Conservation (phyloP, 805 yeast species). For the Kluyveromyces starmeri region DNA sequence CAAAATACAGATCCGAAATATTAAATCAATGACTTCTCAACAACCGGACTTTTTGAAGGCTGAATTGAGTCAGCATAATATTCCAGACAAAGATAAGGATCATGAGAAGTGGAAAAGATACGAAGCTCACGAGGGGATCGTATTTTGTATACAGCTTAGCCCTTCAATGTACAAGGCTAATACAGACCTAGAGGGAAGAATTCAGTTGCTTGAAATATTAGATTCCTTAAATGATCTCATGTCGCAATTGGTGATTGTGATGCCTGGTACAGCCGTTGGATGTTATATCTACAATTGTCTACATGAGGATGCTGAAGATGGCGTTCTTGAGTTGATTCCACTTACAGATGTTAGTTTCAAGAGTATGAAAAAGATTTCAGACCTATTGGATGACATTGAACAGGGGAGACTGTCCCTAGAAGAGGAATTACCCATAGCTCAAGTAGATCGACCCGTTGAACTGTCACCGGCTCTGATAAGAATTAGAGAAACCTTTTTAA, state of each 20-base stretch:
- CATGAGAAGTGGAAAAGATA: conserved; percentile 17
- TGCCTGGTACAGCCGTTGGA: conserved; percentile 69
- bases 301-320: conserved; percentile 31
- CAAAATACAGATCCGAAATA: too few relatives aligned
- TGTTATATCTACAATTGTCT: conserved; percentile 50
- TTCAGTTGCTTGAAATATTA: conserved; percentile 46
- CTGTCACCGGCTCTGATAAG: conserved; percentile 39
- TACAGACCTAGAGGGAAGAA: conserved; percentile 26
- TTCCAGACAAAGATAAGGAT: conserved; percentile 1
- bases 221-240: conserved; percentile 52
- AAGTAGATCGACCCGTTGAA: conserved; percentile 21
- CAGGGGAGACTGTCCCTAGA: conserved; percentile 18
- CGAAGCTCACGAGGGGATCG: conserved; percentile 54
- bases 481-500: conserved; percentile 47
- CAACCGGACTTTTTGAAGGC: conserved; percentile 4
- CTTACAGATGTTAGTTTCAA: conserved; percentile 46
- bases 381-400: conserved; percentile 38
- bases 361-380: conserved; percentile 49
- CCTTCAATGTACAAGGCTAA: conserved; percentile 34
- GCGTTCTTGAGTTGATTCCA: conserved; percentile 43
- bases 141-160: conserved; percentile 54
- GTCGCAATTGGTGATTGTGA: conserved; percentile 52
- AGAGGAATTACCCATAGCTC: conserved; percentile 24
- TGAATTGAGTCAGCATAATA: neutral
- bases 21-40: conserved; percentile 2